Evolutionary conservation across 352 stramenopile genomes (phyloP), one percentile per base, ranked within the genome.

Genomic region (Phytophthora sp.): DNA sequence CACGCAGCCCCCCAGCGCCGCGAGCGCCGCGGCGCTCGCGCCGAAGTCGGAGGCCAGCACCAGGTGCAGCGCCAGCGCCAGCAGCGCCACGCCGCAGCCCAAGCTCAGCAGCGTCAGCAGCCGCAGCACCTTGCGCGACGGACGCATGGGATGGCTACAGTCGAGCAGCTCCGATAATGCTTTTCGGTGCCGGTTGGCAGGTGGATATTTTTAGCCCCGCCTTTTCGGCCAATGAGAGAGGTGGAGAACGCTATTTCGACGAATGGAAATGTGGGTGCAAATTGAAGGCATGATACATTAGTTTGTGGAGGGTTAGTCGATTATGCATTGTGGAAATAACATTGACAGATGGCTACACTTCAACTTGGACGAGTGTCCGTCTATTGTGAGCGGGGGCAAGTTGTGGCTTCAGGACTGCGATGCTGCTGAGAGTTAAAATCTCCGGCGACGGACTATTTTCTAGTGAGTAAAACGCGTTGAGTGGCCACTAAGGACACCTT

Each of bases 81-180:
- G 43, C 44, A 94, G 70, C 18, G 72, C 58, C 7, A 68, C 67
- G 52, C 84, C 84, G 12, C 75, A 74, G 12, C 38, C 43, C 54
- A 88, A 81, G 46, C 79, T 82, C 39, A 94, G 76, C 53, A 76
- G 39, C 45, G 73, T 87, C 61, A 94, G 57, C 24, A 83, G 38
- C 27, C 81, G 81, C 41, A 94, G 76, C 5, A 85, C 37, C 56
- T 78, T 84, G 48, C 84, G 82, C 0, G 84, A 87, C 43, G 78
- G 67, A 8, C 82, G 84, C 84, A 93, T 92, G 48, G 21, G 35
- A 50, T 38, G 28, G 46, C 32, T 39, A 39, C 2, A 27, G 23
- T 23, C 51, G 41, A 61, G 31, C 53, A 45, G 31, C 32, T 44
- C 0, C 28, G 21, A 37, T 43, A 23, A 4, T 54, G 31, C 18